A percentile compares a stretch with the other conserved stretches of the same genome.
These are phyloP conservation scores for Chionographis japonica DNA, from an alignment of 106 monocot genomes.

Conservation along the genomic window DNA sequence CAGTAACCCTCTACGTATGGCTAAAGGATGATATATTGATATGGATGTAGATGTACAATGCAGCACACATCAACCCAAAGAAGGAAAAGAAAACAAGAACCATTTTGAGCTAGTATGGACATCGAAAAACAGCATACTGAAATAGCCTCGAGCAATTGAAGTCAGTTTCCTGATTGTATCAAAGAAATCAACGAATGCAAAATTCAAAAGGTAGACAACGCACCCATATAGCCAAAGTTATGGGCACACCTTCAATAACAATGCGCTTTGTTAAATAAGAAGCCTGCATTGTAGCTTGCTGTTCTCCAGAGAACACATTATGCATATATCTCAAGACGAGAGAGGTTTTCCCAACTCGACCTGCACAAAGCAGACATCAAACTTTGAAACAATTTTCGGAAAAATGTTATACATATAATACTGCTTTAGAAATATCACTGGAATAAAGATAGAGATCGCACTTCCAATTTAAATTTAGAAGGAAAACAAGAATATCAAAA, in stretches of 20 bases:
- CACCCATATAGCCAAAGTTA: constrained; percentile 65
- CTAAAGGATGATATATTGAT: no score
- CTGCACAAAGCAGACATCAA: constrained; percentile 17
- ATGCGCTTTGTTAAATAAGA: constrained; percentile 53
- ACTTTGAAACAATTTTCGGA: background rate
- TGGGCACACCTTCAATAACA: constrained; percentile 52
- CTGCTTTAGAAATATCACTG: background rate
- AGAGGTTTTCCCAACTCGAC: constrained; percentile 63
- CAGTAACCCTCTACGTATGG: no score
- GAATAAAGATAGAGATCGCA: background rate
- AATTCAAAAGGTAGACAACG: constrained; percentile 17
- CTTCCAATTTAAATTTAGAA: no score
- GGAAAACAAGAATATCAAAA: no score
- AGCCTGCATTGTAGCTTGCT: constrained; percentile 60
- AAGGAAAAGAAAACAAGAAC: no score
- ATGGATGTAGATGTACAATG: no score
- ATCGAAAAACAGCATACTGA: no score
- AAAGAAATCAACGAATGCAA: no score
- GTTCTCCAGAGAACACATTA: constrained; percentile 54
- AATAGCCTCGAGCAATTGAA: no score
- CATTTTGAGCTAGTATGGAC: no score
- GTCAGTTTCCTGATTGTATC: no score
- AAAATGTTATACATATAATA: background rate
- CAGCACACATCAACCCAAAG: no score
- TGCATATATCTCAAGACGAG: constrained; percentile 51